A percentile compares a stretch with the other conserved stretches of the same genome.
Evolutionary conservation across 2,329 filamentous ascomycete species (phyloP).

Genomic region (Fusarium scirpi): DNA sequence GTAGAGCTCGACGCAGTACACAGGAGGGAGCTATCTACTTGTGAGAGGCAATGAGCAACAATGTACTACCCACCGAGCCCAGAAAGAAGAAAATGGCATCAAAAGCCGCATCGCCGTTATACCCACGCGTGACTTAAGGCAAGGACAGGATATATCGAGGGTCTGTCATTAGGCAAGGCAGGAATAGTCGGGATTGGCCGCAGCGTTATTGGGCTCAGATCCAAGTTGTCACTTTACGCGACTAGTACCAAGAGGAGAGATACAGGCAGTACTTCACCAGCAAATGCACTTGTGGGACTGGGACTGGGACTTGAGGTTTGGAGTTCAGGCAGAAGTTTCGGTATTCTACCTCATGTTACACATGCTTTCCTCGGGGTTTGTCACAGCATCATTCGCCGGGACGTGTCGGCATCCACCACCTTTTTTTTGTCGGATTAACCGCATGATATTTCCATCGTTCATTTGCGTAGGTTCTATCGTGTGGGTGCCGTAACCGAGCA

Average conservation of each 20-base stretch:
- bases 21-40: too few species aligned
- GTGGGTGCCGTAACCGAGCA: conserved; percentile 40
- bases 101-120: too few species aligned
- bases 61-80: too few species aligned
- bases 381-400: conserved; percentile 35
- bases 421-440: conserved; percentile 38
- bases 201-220: neutral
- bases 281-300: conserved; percentile 5
- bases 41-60: too few species aligned
- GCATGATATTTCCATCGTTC: conserved; percentile 44
- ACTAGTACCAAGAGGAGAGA: neutral
- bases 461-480: conserved; percentile 44
- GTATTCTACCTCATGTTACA: conserved; percentile 32
- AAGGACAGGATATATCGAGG: too few species aligned
- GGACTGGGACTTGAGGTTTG: conserved; percentile 10
- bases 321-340: conserved; percentile 25
- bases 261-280: neutral
- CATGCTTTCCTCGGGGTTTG: conserved; percentile 35
- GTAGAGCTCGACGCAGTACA: too few species aligned
- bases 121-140: too few species aligned
- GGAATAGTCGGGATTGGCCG: too few species aligned
- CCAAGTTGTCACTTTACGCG: neutral
- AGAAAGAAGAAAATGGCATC: too few species aligned
- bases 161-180: too few species aligned
- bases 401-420: conserved; percentile 30